A percentile compares a stretch with the other conserved stretches of the same genome.
Conservation (phyloP, 805 yeast genomes). For the Ogataea degrootiae region DNA sequence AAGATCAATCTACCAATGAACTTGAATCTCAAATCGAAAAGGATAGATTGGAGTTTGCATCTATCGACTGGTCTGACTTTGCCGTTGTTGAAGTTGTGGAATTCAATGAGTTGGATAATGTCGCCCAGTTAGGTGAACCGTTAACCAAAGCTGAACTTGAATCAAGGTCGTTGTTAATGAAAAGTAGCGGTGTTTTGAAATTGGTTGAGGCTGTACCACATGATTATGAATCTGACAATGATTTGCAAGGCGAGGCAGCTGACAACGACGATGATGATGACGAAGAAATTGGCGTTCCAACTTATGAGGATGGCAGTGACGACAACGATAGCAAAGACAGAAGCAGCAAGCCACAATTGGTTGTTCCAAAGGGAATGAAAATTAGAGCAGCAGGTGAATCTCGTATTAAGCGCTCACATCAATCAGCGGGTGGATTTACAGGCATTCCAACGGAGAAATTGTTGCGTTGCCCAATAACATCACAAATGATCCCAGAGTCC, state of each 20-base stretch:
- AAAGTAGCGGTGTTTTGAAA: slow-evolving; percentile 30
- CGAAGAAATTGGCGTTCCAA: slow-evolving; percentile 7
- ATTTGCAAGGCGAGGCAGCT: neutral
- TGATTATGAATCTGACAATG: slow-evolving; percentile 25
- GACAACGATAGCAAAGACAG: slow-evolving; percentile 2
- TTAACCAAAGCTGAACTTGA: slow-evolving; percentile 54
- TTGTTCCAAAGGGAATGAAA: slow-evolving; percentile 48
- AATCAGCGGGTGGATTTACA: slow-evolving; percentile 6
- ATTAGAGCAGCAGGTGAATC: slow-evolving; percentile 70
- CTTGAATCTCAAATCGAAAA: slow-evolving; percentile 26
- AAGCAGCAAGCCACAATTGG: neutral
- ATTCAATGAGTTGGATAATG: slow-evolving; percentile 57
- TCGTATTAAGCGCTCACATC: slow-evolving; percentile 36
- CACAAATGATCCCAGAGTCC: slow-evolving; percentile 61
- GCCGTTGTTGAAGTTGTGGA: slow-evolving; percentile 62
- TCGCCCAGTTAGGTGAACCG: slow-evolving; percentile 52
- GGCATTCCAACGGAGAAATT: slow-evolving; percentile 19
- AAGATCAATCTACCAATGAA: slow-evolving; percentile 27
- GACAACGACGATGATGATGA: slow-evolving; percentile 7
- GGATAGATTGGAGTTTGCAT: slow-evolving; percentile 55
- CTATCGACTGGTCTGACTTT: slow-evolving; percentile 87
- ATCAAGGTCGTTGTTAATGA: slow-evolving; percentile 55
- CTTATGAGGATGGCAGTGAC: slow-evolving; percentile 3
- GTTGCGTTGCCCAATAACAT: slow-evolving; percentile 78
- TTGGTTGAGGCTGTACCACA: slow-evolving; percentile 37